Base-by-base conservation (phyloP, 164 flowering plant species). In the Vitis rupestris region DNA sequence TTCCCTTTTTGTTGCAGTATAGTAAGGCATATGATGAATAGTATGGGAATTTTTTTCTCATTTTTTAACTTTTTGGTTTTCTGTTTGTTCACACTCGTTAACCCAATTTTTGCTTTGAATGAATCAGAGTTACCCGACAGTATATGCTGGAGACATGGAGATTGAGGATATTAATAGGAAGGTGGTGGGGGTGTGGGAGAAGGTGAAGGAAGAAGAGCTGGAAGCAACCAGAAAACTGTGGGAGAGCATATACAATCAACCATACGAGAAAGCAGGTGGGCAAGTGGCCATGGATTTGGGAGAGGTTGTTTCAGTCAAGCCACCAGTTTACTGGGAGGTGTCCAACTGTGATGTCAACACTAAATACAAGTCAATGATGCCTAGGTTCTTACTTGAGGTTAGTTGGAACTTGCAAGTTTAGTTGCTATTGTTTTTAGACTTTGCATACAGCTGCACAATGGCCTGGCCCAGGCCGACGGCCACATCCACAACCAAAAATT, bases 221-320 rank as follows among this genome's bases (percentile, higher is more conserved):
- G 77, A 83, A 69, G 82, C 72, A 57, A 87, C 88, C 1, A 87
- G 82, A 79, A 82, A 65, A 65, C 74, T 88, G 0, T 95, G 99
- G 99, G 94, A 93, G 63, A 76, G 69, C 60, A 70, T 75, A 12
- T 95, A 85, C 67, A 87, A 89, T 76, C 87, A 83, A 72, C 97
- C 99, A 10, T 93, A 87, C 66, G 97, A 93, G 83, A 95, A 84
- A 84, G 97, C 97, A 50, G 98, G 99, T 15, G 84, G 83, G 55
- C 56, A 37, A 12, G 65, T 75, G 9, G 78, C 74, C 67, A 55
- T 81, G 66, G 81, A 71, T 23, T 54, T 75, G 59, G 82, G 73
- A 29, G 55, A 69, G 64, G 50, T 17, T 59, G 61, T n/a, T 48
- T 61, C 75, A 0, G 27, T 16, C 23, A 75, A 75, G 51, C 72